Conservation (phyloP, 2,329 filamentous ascomycete genomes). For the Leptodontidium sp. region DNA sequence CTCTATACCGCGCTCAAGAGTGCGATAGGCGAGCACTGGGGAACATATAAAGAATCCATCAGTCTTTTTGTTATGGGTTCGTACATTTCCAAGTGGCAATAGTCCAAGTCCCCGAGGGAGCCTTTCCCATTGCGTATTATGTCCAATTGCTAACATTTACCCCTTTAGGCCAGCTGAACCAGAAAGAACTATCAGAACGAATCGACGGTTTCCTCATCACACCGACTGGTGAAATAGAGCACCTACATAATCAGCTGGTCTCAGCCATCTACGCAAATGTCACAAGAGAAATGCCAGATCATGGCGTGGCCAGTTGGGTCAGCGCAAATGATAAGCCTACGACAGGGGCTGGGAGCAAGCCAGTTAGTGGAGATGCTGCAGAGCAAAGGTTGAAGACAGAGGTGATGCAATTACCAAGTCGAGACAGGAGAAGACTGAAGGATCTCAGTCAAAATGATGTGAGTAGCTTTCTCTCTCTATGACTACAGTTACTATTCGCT, state of each 20-base stretch:
- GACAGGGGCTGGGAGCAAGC: constrained; percentile 64
- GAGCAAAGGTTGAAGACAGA: constrained; percentile 73
- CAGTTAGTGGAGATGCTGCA: constrained; percentile 69
- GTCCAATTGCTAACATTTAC: constrained; percentile 44
- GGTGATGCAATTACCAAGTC: constrained; percentile 74
- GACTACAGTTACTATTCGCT: background rate
- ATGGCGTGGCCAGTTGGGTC: constrained; percentile 74
- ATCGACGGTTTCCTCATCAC: constrained; percentile 68
- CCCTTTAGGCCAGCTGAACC: constrained; percentile 66
- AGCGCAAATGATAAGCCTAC: constrained; percentile 74
- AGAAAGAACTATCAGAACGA: constrained; percentile 64
- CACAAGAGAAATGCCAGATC: constrained; percentile 73
- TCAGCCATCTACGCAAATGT: constrained; percentile 74
- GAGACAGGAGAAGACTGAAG: constrained; percentile 72
- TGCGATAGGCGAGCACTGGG: constrained; percentile 70
- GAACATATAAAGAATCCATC: constrained; percentile 68
- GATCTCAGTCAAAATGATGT: constrained; percentile 70
- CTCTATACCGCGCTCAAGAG: constrained; percentile 69
- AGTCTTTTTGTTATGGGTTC: constrained; percentile 70
- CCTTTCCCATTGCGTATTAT: background rate
- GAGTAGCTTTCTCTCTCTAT: constrained; percentile 39
- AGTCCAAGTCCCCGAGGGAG: background rate
- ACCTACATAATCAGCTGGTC: constrained; percentile 73
- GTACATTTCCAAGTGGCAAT: constrained; percentile 26
- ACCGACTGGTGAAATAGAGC: constrained; percentile 61